Conservation (phyloP, 371 early-diverging fungal species). For the Mucor piriformis region DNA sequence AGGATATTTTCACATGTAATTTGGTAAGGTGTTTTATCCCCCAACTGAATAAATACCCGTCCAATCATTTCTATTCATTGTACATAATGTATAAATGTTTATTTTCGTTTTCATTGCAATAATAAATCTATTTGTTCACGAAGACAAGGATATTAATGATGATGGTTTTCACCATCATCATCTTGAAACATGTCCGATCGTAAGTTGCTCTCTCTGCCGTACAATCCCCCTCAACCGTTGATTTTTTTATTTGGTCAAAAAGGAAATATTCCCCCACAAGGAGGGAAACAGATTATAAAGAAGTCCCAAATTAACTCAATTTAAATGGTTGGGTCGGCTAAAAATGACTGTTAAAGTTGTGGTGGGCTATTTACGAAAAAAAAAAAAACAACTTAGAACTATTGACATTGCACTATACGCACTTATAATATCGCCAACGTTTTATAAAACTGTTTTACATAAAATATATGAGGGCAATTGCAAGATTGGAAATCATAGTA, state of each 20-base stretch:
- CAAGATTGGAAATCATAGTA: too few relatives aligned
- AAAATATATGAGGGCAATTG: too few relatives aligned
- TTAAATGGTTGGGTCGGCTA: neutral
- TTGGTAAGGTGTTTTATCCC: neutral
- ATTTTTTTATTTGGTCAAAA: constrained; percentile 10
- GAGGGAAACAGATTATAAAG: constrained; percentile 21
- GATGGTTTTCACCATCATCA: neutral
- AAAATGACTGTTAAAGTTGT: constrained; percentile 2
- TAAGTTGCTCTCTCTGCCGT: constrained; percentile 30
- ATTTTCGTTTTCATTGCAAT: neutral
- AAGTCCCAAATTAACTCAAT: neutral
- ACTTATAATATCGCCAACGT: too few relatives aligned
- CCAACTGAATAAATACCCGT: neutral
- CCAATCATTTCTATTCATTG: neutral
- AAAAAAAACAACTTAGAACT: neutral
- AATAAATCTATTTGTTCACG: constrained; percentile 1
- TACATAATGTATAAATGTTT: neutral
- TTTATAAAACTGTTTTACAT: too few relatives aligned
- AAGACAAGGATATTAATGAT: constrained; percentile 7
- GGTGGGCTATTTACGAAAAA: neutral
- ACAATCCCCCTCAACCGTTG: constrained; percentile 28
- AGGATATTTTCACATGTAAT: constrained; percentile 13
- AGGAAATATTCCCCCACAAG: constrained; percentile 25
- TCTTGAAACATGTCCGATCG: constrained; percentile 17
- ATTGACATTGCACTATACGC: neutral